Percentiles rank a stretch among this genome's conserved stretches.
phyloP scores from a whole-genome alignment of 768 basidiomycete genomes.

The Pleurotus sapidus region DNA sequence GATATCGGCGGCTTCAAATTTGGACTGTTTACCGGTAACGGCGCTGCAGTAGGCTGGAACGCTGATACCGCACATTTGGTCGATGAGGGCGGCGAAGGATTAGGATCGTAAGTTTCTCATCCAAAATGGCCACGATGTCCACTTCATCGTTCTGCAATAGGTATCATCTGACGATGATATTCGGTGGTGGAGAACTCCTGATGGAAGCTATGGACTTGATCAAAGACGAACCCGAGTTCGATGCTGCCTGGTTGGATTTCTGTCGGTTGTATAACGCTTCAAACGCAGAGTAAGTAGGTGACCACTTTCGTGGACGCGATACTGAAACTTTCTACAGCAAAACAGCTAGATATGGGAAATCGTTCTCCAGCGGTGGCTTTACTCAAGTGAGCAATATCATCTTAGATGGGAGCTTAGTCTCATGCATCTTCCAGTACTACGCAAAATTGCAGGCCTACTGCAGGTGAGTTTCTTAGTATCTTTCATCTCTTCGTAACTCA shows the following conservation, averaged over 20 bases:
- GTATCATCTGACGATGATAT: slow-evolving; percentile 31
- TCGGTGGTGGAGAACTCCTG: slow-evolving; percentile 34
- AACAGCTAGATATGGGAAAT: slow-evolving; percentile 31
- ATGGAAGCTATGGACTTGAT: slow-evolving; percentile 39
- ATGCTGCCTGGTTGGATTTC: slow-evolving; percentile 38
- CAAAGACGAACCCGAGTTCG: slow-evolving; percentile 33
- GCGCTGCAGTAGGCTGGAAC: slow-evolving; percentile 35
- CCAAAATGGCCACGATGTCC: too few relatives aligned
- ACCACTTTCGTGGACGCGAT: not conserved
- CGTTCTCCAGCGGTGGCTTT: slow-evolving; percentile 32
- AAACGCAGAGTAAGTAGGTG: slow-evolving; percentile 26
- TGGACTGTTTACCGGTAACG: slow-evolving; percentile 33
- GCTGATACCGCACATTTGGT: slow-evolving; percentile 34
- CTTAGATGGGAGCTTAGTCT: not conserved
- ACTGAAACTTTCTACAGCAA: slow-evolving; percentile 18
- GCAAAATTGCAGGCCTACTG: slow-evolving; percentile 37
- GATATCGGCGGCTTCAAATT: slow-evolving; percentile 35
- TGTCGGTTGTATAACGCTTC: slow-evolving; percentile 33
- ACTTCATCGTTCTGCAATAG: slow-evolving; percentile 10
- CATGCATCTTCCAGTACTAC: slow-evolving; percentile 16
- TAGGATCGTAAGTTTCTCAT: slow-evolving; percentile 23
- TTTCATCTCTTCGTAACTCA: not conserved
- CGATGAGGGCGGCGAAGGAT: slow-evolving; percentile 32
- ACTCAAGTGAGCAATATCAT: slow-evolving; percentile 17
- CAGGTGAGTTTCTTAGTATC: slow-evolving; percentile 17